Evolutionary conservation across 768 basidiomycete species (phyloP).

Genomic region (Cubamyces sp.): DNA sequence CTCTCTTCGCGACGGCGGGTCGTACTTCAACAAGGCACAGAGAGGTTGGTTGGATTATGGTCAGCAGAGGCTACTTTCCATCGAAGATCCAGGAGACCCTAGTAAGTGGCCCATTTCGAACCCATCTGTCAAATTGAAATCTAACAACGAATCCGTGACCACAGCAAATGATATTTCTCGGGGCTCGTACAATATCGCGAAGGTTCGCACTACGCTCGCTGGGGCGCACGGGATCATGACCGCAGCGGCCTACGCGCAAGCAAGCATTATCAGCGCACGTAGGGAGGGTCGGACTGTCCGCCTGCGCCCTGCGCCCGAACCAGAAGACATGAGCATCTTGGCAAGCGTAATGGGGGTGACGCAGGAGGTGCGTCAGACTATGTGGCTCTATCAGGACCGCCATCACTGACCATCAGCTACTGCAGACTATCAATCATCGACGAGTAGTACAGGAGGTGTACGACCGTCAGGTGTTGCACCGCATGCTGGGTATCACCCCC

Average conservation of each 20-base stretch:
- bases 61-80: slow-evolving; percentile 65
- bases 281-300: slow-evolving; percentile 52
- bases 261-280: slow-evolving; percentile 62
- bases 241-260: slow-evolving; percentile 68
- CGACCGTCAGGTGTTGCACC: slow-evolving; percentile 59
- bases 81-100: slow-evolving; percentile 93
- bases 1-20: slow-evolving; percentile 84
- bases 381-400: slow-evolving; percentile 3
- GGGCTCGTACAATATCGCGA: slow-evolving; percentile 82
- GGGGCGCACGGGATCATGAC: slow-evolving; percentile 82
- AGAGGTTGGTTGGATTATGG: slow-evolving; percentile 79
- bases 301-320: slow-evolving; percentile 48
- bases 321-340: slow-evolving; percentile 77
- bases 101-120: slow-evolving; percentile 53
- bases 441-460: slow-evolving; percentile 71
- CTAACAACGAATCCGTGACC: slow-evolving; percentile 1
- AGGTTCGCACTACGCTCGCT: slow-evolving; percentile 81
- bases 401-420: slow-evolving; percentile 16
- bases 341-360: slow-evolving; percentile 81
- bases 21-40: slow-evolving; percentile 81
- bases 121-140: not conserved
- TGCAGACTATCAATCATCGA: slow-evolving; percentile 76
- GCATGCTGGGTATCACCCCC: slow-evolving; percentile 51
- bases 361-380: slow-evolving; percentile 65
- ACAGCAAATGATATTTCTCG: slow-evolving; percentile 92